Base-by-base conservation (phyloP, 495 filamentous ascomycete genomes). In the Peziza echinospora region DNA sequence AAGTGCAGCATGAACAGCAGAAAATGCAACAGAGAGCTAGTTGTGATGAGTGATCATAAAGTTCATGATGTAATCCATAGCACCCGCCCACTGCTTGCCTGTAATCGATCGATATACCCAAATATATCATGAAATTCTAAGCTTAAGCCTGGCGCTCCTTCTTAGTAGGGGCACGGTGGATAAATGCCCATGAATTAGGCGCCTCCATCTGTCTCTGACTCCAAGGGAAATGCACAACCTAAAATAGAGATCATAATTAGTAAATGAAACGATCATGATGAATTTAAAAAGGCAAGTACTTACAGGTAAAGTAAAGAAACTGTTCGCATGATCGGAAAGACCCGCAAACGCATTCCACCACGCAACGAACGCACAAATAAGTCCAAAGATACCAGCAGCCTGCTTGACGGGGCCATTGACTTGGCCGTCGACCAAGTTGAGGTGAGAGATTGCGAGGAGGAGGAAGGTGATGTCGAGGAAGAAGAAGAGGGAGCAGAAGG, bases 311-410 rank as follows among this genome's bases (percentile, higher is more conserved):
- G 89, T 71, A 74, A 97, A 93, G 82, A 96, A 96, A 63, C 82
- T 87, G 72, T 75, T 76, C 62, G 71, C 74, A 46, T 80, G 84
- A 67, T 96, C 89, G 50, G 79, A 81, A 55, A 96, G 78, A 84
- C 89, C 87, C 41, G 86, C 89, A 49, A 93, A 70, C 25, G 89
- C 87, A 60, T 94, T 93, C 66, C 93, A 94, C 89, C 87, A 94
- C 5, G 86, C 86, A 44, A 84, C 58, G 64, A 97, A 93, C 2
- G 86, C 86, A 13, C 86, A 78, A 19, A 93, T 52, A 55, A 94
- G 65, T 49, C 84, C 89, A 55, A 94, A 94, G 61, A 76, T 71
- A 51, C 87, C 89, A 54, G 84, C 87, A 23, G 83, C 80, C 66
- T 78, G 81, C 47, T 64, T 65, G 55, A 63, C 34, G 10, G 28